Percentiles rank a stretch among this genome's conserved stretches.
These are phyloP conservation scores for Moricandia moricandioides DNA, from an alignment of 345 rosid species.

Conservation along the genomic window DNA sequence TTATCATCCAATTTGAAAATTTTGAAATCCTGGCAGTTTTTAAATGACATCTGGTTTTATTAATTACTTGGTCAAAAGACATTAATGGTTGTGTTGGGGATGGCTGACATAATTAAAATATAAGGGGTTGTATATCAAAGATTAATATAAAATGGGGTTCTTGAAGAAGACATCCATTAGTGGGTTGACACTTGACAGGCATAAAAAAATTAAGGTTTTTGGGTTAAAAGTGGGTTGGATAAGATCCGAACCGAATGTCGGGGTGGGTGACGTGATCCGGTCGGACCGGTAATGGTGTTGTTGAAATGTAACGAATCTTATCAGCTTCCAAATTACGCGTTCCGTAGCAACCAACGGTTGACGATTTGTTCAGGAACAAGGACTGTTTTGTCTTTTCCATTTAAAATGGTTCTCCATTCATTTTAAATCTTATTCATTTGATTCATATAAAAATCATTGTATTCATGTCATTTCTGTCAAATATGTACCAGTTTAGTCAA, in stretches of 20 bases:
- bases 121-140: neutral
- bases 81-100: neutral
- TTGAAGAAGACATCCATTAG: neutral
- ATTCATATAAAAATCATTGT: neutral
- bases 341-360: conserved; percentile 27
- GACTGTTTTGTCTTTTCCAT: conserved; percentile 13
- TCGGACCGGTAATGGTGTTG: conserved; percentile 35
- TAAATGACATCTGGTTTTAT: neutral
- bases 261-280: conserved; percentile 36
- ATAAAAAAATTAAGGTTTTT: neutral
- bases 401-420: neutral
- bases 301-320: conserved; percentile 39
- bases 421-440: neutral
- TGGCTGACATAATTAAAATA: neutral
- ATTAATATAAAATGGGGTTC: neutral
- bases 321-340: conserved; percentile 30
- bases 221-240: conserved; percentile 13
- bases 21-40: neutral
- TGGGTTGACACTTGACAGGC: neutral
- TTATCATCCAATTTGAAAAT: neutral
- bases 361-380: conserved; percentile 9
- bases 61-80: conserved; percentile 4
- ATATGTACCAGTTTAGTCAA: neutral
- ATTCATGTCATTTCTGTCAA: neutral
- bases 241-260: conserved; percentile 31